A percentile compares a stretch with the other conserved stretches of the same genome.
phyloP scores from a whole-genome alignment of 495 filamentous ascomycete species.

The Talaromyces stipitatus region DNA sequence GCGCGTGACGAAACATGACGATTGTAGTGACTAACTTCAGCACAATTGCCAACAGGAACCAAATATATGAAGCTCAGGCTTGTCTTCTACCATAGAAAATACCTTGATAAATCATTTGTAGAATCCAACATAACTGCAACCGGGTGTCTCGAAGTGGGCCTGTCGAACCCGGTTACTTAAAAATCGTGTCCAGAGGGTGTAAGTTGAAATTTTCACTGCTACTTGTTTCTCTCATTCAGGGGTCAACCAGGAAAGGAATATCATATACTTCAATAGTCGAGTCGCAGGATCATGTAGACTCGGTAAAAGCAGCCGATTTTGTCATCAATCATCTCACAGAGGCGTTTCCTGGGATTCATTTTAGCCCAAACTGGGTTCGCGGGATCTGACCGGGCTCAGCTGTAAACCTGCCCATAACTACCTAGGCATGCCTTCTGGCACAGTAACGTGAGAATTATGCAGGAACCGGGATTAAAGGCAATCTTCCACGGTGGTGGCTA shows the following conservation, averaged over 20 bases:
- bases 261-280: neutral
- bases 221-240: neutral
- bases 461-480: neutral
- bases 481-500: no score
- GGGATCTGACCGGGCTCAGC: no score
- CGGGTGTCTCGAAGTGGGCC: neutral
- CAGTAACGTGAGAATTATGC: neutral
- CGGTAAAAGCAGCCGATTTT: neutral
- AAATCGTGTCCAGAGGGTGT: neutral
- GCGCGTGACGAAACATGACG: neutral
- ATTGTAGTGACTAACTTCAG: neutral
- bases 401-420: no score
- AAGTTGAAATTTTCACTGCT: neutral
- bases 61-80: neutral
- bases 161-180: neutral
- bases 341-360: neutral
- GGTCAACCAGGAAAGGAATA: neutral
- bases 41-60: neutral
- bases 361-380: no score
- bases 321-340: neutral
- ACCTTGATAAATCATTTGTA: neutral
- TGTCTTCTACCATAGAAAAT: no score
- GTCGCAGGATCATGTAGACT: neutral
- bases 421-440: no score
- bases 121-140: neutral